Base-by-base conservation (phyloP, 2,329 filamentous ascomycete species). In the Talaromyces pinophilus region DNA sequence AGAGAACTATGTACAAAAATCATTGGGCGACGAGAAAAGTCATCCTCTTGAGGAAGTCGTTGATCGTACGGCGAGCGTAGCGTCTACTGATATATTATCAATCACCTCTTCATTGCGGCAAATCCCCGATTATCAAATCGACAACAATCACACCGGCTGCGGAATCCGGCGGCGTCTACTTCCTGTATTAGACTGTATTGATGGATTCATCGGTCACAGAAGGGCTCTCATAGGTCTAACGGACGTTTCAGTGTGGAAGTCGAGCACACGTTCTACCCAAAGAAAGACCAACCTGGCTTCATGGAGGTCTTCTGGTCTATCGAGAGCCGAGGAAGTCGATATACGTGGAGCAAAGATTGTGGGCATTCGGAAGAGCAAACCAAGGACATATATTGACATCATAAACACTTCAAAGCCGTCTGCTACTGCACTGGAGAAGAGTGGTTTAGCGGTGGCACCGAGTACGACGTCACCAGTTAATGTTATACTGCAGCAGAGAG, bases 121-220 rank as follows among this genome's bases (percentile, higher is more conserved):
- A 67, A 79, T 75, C 59, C 79, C 80, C 2, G 77, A 79, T 40
- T 81, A 81, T 67, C 78, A 81, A 65, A 76, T 82, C 42, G 80
- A 82, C 66, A 65, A 69, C 1, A 76, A 77, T 63, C 80, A 82
- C 62, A 71, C 71, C 2, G 77, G 78, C 40, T 82, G 80, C 66
- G 80, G 80, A 3, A 73, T 81, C 15, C 71, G 79, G 22, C 79
- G 78, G 30, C 76, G 79, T 7, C 70, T 82, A 8, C 71, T 80
- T 8, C 76, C 78, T 2, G 69, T 77, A 1, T 69, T 82, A 5
- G 78, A 80, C 44, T 75, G 73, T 25, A 74, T 81, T 42, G 76
- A 79, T 62, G 72, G 74, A 22, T 79, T 78, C 64, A 69, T 78
- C 3, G 71, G 72, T 28, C 75, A 78, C 59, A 68, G 71, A 17